Conservation (phyloP, 2,329 filamentous ascomycete species). For the Xylariaceae sp. region DNA sequence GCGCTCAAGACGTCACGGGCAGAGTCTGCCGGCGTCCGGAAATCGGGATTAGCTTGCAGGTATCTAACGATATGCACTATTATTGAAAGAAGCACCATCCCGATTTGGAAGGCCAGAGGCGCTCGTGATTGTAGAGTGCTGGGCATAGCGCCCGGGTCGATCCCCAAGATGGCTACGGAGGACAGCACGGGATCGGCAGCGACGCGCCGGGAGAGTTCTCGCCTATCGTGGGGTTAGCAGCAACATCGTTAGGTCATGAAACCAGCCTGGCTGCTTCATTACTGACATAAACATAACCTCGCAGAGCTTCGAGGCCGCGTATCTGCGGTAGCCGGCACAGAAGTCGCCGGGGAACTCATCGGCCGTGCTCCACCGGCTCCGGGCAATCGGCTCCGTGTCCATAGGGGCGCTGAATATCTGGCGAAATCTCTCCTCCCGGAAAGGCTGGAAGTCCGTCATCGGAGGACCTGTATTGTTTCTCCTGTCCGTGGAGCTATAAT, state of each 20-base stretch:
- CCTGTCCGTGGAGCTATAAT: slow-evolving; percentile 3
- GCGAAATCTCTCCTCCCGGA: slow-evolving; percentile 10
- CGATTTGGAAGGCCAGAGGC: slow-evolving; percentile 13
- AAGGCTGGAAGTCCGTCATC: slow-evolving; percentile 1
- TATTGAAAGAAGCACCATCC: background rate
- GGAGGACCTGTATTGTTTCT: slow-evolving; percentile 1
- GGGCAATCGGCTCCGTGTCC: slow-evolving; percentile 14
- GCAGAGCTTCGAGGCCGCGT: slow-evolving; percentile 21
- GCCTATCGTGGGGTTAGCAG: slow-evolving; percentile 12
- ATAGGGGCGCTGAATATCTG: slow-evolving; percentile 9
- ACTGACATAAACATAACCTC: slow-evolving; percentile 17
- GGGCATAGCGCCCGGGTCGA: slow-evolving; percentile 28
- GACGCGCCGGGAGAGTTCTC: slow-evolving; percentile 23
- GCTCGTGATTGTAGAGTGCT: slow-evolving; percentile 15
- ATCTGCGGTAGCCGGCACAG: slow-evolving; percentile 17
- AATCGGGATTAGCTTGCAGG: slow-evolving; percentile 14
- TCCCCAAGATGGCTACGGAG: slow-evolving; percentile 22
- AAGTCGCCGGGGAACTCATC: slow-evolving; percentile 16
- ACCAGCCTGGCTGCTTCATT: too few species aligned
- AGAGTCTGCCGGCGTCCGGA: slow-evolving; percentile 21
- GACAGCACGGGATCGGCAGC: slow-evolving; percentile 18
- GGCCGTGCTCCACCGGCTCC: slow-evolving; percentile 15
- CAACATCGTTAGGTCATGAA: too few species aligned
- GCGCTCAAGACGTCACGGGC: slow-evolving; percentile 23
- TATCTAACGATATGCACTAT: background rate